phyloP scores from a whole-genome alignment of 768 basidiomycete genomes.

The Lentinula boryana region DNA sequence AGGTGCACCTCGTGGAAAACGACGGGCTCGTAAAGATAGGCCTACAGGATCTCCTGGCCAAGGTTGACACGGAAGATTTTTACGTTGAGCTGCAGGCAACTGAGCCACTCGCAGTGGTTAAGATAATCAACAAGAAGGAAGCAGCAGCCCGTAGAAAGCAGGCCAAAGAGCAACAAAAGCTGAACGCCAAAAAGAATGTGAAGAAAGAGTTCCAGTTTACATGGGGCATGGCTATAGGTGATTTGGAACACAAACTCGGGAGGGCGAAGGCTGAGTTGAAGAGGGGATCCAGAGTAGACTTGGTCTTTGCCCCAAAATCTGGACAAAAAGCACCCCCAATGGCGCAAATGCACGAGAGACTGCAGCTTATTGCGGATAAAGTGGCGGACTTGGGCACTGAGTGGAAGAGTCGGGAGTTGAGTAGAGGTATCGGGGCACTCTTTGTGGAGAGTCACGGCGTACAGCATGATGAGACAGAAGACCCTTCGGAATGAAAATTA shows the following conservation, averaged over 20 bases:
- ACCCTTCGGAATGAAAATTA: not conserved
- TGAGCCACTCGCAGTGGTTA: slow-evolving; percentile 53
- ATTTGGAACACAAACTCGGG: slow-evolving; percentile 60
- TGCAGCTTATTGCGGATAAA: slow-evolving; percentile 32
- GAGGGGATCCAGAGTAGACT: slow-evolving; percentile 50
- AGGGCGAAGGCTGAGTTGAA: slow-evolving; percentile 49
- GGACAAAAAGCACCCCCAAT: slow-evolving; percentile 29
- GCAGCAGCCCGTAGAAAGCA: slow-evolving; percentile 31
- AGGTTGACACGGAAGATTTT: slow-evolving; percentile 32
- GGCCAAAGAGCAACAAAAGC: slow-evolving; percentile 30
- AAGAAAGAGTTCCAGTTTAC: slow-evolving; percentile 69
- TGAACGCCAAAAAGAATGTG: slow-evolving; percentile 18
- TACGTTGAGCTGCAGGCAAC: slow-evolving; percentile 51
- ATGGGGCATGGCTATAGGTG: slow-evolving; percentile 56
- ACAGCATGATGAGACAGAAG: not conserved
- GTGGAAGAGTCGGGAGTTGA: slow-evolving; percentile 36
- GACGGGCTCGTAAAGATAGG: slow-evolving; percentile 23
- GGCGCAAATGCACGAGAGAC: slow-evolving; percentile 36
- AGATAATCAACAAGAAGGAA: slow-evolving; percentile 42
- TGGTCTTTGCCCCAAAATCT: slow-evolving; percentile 49
- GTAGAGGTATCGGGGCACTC: slow-evolving; percentile 17
- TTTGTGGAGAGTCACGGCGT: slow-evolving; percentile 33
- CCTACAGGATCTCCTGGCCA: slow-evolving; percentile 38
- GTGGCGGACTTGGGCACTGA: slow-evolving; percentile 49
- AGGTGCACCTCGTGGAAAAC: slow-evolving; percentile 42